Evolutionary conservation across 1,284 basidiomycete species (phyloP).

Genomic region (Fomitiporia mediterranea): DNA sequence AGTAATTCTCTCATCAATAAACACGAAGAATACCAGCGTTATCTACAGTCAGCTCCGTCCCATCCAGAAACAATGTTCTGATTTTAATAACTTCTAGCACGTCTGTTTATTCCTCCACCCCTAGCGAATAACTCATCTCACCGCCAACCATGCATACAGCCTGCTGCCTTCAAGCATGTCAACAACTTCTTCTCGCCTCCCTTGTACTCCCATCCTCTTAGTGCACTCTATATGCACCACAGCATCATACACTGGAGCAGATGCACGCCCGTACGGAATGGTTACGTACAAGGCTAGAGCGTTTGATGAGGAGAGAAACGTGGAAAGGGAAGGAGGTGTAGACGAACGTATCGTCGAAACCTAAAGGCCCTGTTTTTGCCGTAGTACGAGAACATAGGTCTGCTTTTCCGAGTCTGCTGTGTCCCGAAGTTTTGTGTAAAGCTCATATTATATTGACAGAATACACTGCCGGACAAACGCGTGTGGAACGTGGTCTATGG

Average conservation of each 20-base stretch:
- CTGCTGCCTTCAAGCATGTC: conserved; percentile 48
- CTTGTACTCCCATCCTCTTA: conserved; percentile 32
- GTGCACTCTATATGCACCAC: conserved; percentile 29
- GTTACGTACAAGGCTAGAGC: conserved; percentile 37
- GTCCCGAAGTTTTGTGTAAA: not conserved
- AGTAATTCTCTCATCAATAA: not conserved
- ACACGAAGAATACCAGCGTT: not conserved
- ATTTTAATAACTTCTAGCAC: too few species aligned
- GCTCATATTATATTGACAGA: not conserved
- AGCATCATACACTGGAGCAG: conserved; percentile 29
- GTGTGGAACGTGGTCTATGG: conserved; percentile 8
- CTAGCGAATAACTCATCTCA: conserved; percentile 33
- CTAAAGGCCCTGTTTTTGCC: conserved; percentile 5
- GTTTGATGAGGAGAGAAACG: conserved; percentile 37
- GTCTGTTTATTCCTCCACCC: conserved; percentile 19
- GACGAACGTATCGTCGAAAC: conserved; percentile 1
- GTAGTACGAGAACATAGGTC: conserved; percentile 16
- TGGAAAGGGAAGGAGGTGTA: conserved; percentile 1
- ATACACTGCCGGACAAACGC: not conserved
- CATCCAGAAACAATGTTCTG: too few species aligned
- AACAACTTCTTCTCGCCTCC: conserved; percentile 46
- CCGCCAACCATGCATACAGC: conserved; percentile 38
- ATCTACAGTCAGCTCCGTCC: too few species aligned
- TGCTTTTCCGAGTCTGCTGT: not conserved
- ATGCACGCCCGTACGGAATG: conserved; percentile 26